These are phyloP conservation scores for Naegleria lovaniensis DNA, from an alignment of 208 protist genomes.

Conservation along the genomic window DNA sequence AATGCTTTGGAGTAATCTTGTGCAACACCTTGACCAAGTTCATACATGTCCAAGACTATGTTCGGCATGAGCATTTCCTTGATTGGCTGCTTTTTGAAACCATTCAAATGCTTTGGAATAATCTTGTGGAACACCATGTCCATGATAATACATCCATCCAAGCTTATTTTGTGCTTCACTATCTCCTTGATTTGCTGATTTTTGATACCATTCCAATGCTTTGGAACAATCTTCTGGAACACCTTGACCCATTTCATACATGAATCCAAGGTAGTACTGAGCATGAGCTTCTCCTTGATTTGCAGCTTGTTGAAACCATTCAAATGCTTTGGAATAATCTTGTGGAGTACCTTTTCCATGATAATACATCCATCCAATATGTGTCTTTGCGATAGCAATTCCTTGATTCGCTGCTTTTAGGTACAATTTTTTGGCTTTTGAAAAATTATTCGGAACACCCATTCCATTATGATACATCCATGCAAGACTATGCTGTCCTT, in stretches of 20 bases:
- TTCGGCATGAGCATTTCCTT: not conserved
- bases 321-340: too few relatives aligned
- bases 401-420: not conserved
- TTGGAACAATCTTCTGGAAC: not conserved
- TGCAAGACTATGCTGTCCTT: not conserved
- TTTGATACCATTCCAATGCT: not conserved
- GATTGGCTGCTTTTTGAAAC: not conserved
- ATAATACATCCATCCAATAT: not conserved
- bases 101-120: not conserved
- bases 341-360: not conserved
- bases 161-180: not conserved
- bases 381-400: not conserved
- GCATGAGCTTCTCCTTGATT: not conserved
- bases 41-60: constrained; percentile 9
- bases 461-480: not conserved
- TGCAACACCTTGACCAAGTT: not conserved
- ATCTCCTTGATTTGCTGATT: constrained; percentile 7
- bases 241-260: not conserved
- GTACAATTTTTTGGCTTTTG: not conserved
- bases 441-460: not conserved
- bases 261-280: not conserved
- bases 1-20: not conserved
- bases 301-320: not conserved
- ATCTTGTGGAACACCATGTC: not conserved
- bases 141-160: not conserved